Evolutionary conservation across 2,329 filamentous ascomycete species (phyloP).

Genomic region (Coniochaeta sp.): DNA sequence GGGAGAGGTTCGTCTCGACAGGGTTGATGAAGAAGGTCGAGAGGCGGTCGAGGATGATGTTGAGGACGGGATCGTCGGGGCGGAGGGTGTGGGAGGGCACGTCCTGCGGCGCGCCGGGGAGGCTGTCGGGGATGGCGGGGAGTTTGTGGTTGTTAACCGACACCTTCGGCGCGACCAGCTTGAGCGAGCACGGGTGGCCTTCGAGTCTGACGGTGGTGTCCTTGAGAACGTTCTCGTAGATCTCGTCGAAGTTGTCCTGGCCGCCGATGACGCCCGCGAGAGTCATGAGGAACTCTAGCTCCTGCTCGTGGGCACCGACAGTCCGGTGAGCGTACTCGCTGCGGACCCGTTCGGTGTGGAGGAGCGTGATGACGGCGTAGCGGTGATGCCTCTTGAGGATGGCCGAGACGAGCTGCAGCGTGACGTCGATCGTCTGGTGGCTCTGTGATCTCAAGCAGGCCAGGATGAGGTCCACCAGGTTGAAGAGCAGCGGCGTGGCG

Average conservation of each 20-base stretch:
- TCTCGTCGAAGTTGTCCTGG: slow-evolving; percentile 62
- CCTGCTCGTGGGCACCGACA: slow-evolving; percentile 66
- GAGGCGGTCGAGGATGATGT: slow-evolving; percentile 62
- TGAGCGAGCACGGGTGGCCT: slow-evolving; percentile 65
- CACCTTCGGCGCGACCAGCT: slow-evolving; percentile 56
- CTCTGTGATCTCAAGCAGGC: slow-evolving; percentile 80
- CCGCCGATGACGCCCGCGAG: slow-evolving; percentile 63
- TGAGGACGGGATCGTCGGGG: slow-evolving; percentile 54
- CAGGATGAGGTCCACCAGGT: slow-evolving; percentile 82
- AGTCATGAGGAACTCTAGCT: slow-evolving; percentile 64
- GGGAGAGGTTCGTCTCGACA: slow-evolving; percentile 80
- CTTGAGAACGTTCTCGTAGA: slow-evolving; percentile 64
- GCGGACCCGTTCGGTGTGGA: slow-evolving; percentile 57
- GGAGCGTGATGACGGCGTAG: slow-evolving; percentile 71
- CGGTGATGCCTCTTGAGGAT: slow-evolving; percentile 82
- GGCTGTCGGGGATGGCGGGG: slow-evolving; percentile 45
- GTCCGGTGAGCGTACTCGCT: slow-evolving; percentile 53
- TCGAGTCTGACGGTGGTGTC: slow-evolving; percentile 65
- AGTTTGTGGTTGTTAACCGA: slow-evolving; percentile 49
- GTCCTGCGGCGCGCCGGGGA: slow-evolving; percentile 54
- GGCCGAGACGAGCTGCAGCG: slow-evolving; percentile 77
- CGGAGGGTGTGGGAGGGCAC: slow-evolving; percentile 55
- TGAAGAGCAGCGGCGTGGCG: slow-evolving; percentile 80
- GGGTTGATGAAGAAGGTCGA: slow-evolving; percentile 82
- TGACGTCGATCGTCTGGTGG: slow-evolving; percentile 82